Evolutionary conservation across 495 filamentous ascomycete species (phyloP), one percentile per base, ranked within the genome.

Genomic region (Ramalina intermedia): DNA sequence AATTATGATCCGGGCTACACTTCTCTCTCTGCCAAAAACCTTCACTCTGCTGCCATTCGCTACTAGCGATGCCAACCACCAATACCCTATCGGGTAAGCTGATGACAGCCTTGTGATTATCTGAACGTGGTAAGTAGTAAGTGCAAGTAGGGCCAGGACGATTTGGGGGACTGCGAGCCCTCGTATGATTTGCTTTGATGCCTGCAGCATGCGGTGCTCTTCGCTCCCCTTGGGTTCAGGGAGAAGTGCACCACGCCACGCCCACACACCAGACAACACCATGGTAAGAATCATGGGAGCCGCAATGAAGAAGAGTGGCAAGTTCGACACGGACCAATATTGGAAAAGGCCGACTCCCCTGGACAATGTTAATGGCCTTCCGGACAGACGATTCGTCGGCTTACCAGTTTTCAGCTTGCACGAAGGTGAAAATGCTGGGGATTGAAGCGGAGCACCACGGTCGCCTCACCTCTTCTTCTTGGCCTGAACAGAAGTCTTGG

Each of bases 341-440:
- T 77, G 76, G 39, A 98, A 71, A 57, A 94, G 80, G 0, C 91
- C 93, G 46, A 80, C 76, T 56, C 87, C 77, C 89, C 89, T 95
- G 42, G 20, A 47, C 5, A 7, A 14, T 18, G n/a, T 63, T 43
- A 65, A 51, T 17, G 20, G 37, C 40, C 26, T 36, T 39, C 33
- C 13, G 33, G 4, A 37, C 8, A 5, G 27, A 7, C 8, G 45
- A 41, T 21, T 37, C n/a, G 0, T 9, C 12, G 0, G 57, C 76
- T 55, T 75, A 93, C 91, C 93, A 98, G 62, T 98, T 95, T 46
- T 84, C 69, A 37, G 65, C 68, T 58, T 98, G 93, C 12, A 96
- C 93, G 69, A 81, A 98, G 18, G 77, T 68, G 63, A 94, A 98
- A 37, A 96, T 85, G 62, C 87, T 94, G 14, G 93, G 91, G 17